These are phyloP conservation scores for Fomitopsis schrenkii DNA, from an alignment of 1,284 basidiomycete genomes.

Conservation along the genomic window DNA sequence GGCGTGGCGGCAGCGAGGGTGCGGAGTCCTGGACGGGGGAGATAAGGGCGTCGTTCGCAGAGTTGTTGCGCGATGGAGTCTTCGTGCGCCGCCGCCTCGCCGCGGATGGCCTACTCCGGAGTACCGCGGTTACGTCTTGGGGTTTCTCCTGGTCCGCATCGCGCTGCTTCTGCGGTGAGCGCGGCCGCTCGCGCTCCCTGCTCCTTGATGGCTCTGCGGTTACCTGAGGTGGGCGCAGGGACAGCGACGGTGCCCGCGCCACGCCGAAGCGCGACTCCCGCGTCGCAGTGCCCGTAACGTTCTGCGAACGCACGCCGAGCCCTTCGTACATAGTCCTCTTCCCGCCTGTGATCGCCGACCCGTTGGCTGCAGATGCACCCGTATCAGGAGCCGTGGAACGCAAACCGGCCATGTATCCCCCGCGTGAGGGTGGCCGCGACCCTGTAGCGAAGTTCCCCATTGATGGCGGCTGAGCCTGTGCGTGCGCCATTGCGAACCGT, in stretches of 20 bases:
- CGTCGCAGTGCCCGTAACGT: conserved; percentile 54
- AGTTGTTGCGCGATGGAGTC: conserved; percentile 9
- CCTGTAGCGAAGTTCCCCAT: conserved; percentile 9
- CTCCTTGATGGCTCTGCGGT: background rate
- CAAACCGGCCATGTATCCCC: background rate
- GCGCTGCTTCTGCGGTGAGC: conserved; percentile 1
- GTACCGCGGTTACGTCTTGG: conserved; percentile 6
- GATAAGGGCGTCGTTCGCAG: conserved; percentile 9
- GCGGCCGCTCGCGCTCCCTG: conserved; percentile 8
- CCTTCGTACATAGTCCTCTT: conserved; percentile 14
- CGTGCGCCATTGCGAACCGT: conserved; percentile 3
- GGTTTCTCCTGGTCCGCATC: conserved; percentile 2
- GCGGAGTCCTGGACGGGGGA: background rate
- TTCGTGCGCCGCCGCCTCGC: conserved; percentile 23
- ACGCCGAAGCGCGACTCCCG: conserved; percentile 34
- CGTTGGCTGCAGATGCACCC: background rate
- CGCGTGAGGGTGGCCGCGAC: conserved; percentile 3
- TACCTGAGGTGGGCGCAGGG: conserved; percentile 1
- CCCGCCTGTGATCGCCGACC: conserved; percentile 1
- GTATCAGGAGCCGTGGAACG: conserved; percentile 1
- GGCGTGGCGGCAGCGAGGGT: conserved; percentile 23
- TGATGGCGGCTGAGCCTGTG: conserved; percentile 8
- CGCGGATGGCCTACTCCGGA: conserved; percentile 16
- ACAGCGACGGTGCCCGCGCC: conserved; percentile 15
- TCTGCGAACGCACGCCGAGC: conserved; percentile 37